A percentile compares a stretch with the other conserved stretches of the same genome.
phyloP scores from a whole-genome alignment of 768 basidiomycete genomes.

The Scleroderma citrinum region DNA sequence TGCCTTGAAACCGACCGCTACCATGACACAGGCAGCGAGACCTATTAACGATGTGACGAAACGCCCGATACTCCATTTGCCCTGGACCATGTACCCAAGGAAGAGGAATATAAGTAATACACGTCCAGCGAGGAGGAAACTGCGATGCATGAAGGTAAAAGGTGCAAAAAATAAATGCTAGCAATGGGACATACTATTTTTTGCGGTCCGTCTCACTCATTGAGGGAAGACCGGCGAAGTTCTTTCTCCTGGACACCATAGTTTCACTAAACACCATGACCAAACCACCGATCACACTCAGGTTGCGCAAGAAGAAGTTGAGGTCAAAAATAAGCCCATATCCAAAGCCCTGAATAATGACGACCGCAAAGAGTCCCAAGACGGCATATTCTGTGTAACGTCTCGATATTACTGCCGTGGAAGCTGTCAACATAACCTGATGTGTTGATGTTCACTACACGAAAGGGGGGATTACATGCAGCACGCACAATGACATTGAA shows the following conservation, averaged over 20 bases:
- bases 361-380: constrained; percentile 83
- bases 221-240: constrained; percentile 86
- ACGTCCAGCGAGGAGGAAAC: constrained; percentile 95
- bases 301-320: constrained; percentile 99
- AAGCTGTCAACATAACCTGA: constrained; percentile 86
- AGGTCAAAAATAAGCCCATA: constrained; percentile 99
- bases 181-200: constrained; percentile 74
- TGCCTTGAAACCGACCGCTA: constrained; percentile 98
- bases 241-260: constrained; percentile 78
- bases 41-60: constrained; percentile 87
- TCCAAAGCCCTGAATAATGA: constrained; percentile 93
- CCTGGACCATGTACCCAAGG: constrained; percentile 94
- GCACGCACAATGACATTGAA: constrained; percentile 83
- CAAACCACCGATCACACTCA: constrained; percentile 95
- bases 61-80: constrained; percentile 82
- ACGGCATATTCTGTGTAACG: constrained; percentile 86
- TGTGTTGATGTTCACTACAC: background rate
- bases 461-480: background rate
- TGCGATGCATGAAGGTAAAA: constrained; percentile 26
- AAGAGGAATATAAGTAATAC: constrained; percentile 98
- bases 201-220: constrained; percentile 94
- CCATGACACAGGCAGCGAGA: constrained; percentile 89
- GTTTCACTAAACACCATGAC: constrained; percentile 99
- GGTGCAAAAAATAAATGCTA: background rate
- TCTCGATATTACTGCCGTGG: constrained; percentile 81